Evolutionary conservation across 768 basidiomycete genomes (phyloP).

Genomic region (Tylopilus sp.): DNA sequence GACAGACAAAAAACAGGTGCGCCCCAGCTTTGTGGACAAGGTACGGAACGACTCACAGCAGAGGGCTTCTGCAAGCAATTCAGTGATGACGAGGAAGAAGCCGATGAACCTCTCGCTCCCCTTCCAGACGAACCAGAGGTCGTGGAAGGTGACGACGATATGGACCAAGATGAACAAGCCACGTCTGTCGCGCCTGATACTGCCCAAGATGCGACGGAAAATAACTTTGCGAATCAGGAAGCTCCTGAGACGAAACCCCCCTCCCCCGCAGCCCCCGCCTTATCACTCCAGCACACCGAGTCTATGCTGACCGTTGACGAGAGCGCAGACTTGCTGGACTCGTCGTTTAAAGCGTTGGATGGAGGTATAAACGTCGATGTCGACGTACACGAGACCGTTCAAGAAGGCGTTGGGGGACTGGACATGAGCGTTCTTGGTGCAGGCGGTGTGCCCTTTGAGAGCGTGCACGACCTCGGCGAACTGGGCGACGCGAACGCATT

Average conservation of each 20-base stretch:
- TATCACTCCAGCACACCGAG: conserved; percentile 48
- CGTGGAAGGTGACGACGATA: conserved; percentile 71
- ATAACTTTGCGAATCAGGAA: conserved; percentile 34
- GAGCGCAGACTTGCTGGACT: conserved; percentile 45
- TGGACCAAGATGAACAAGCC: conserved; percentile 60
- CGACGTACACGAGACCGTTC: conserved; percentile 32
- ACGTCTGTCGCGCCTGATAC: conserved; percentile 41
- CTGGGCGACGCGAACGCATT: conserved; percentile 51
- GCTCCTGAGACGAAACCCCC: conserved; percentile 56
- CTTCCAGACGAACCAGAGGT: conserved; percentile 75
- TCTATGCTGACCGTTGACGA: conserved; percentile 40
- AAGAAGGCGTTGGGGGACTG: conserved; percentile 45
- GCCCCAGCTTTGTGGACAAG: conserved; percentile 14
- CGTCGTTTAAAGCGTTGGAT: conserved; percentile 55
- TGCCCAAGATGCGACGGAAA: conserved; percentile 38
- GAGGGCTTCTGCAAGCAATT: conserved; percentile 58
- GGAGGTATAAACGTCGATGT: conserved; percentile 42
- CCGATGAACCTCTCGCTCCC: conserved; percentile 77
- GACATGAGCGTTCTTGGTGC: conserved; percentile 65
- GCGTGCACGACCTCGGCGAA: conserved; percentile 52
- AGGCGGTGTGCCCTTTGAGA: conserved; percentile 58
- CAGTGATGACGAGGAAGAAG: conserved; percentile 80
- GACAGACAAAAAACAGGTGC: conserved; percentile 73
- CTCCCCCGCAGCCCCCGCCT: conserved; percentile 64
- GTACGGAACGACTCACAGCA: neutral